Conservation (phyloP, 2,329 filamentous ascomycete genomes). For the Ophiostoma piceae region DNA sequence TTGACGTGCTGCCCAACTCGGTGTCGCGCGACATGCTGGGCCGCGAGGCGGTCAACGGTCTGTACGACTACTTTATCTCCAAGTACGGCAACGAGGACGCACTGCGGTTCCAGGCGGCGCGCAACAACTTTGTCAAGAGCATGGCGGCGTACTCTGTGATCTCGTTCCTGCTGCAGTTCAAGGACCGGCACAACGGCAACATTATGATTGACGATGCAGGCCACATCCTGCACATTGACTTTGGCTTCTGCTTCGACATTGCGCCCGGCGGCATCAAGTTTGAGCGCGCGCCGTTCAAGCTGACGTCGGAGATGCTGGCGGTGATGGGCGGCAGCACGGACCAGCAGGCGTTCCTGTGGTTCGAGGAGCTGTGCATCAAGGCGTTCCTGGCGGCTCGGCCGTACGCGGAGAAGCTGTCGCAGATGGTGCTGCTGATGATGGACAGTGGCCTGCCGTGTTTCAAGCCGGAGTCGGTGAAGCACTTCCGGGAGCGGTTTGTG, state of each 20-base stretch:
- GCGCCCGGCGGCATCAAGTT: constrained; percentile 95
- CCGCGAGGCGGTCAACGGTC: constrained; percentile 91
- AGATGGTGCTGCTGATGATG: constrained; percentile 91
- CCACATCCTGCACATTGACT: constrained; percentile 97
- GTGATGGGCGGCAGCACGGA: constrained; percentile 89
- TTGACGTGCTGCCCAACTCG: constrained; percentile 95
- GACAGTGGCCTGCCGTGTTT: constrained; percentile 95
- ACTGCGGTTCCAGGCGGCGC: constrained; percentile 87
- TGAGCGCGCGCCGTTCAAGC: constrained; percentile 95
- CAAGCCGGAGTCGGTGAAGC: constrained; percentile 88
- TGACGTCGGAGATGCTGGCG: constrained; percentile 96
- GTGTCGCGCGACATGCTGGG: constrained; percentile 98
- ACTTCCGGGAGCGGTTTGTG: constrained; percentile 90
- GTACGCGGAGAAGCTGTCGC: constrained; percentile 80
- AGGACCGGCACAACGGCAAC: constrained; percentile 98
- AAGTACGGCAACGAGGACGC: constrained; percentile 97
- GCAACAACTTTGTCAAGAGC: constrained; percentile 96
- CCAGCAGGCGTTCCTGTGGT: constrained; percentile 87
- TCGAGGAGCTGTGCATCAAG: constrained; percentile 94
- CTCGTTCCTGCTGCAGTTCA: constrained; percentile 95
- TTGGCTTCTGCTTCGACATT: constrained; percentile 99
- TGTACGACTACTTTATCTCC: constrained; percentile 96
- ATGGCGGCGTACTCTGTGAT: constrained; percentile 99
- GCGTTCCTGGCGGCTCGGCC: constrained; percentile 84
- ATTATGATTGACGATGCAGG: constrained; percentile 99